Evolutionary conservation across 2,329 filamentous ascomycete species (phyloP).

Genomic region (Periconia sp.): DNA sequence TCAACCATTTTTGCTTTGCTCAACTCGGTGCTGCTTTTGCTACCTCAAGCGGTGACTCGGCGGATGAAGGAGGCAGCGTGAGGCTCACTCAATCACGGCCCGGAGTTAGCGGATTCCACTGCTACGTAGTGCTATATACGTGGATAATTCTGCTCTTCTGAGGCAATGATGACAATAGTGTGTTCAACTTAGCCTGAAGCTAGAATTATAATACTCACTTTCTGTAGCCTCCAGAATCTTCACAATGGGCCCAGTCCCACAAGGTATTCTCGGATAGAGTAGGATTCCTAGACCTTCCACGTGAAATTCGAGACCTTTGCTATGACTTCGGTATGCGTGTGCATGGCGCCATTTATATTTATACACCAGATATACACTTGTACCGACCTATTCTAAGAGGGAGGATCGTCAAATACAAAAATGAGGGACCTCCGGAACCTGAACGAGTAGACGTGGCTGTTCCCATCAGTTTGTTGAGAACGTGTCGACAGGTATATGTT

Average conservation of each 20-base stretch:
- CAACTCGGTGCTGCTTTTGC: too few species aligned
- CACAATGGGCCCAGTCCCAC: constrained; percentile 30
- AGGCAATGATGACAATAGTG: too few species aligned
- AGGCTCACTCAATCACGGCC: too few species aligned
- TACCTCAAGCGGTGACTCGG: too few species aligned
- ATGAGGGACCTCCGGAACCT: constrained; percentile 29
- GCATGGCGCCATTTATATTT: constrained; percentile 36
- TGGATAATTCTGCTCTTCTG: too few species aligned
- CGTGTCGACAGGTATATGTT: constrained; percentile 49
- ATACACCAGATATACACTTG: constrained; percentile 22
- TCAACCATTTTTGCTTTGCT: too few species aligned
- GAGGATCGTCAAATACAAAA: constrained; percentile 30
- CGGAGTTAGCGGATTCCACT: too few species aligned
- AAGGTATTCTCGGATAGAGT: constrained; percentile 17
- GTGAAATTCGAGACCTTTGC: constrained; percentile 36
- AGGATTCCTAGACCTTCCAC: constrained; percentile 38
- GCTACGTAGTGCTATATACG: too few species aligned
- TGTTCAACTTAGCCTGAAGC: too few species aligned
- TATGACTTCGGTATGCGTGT: constrained; percentile 30
- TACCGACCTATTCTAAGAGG: constrained; percentile 20
- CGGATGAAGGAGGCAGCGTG: too few species aligned
- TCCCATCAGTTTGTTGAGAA: constrained; percentile 35
- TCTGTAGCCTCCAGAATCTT: too few species aligned
- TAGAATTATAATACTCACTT: too few species aligned
- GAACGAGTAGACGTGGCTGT: constrained; percentile 20